phyloP scores from a whole-genome alignment of 2,329 filamentous ascomycete genomes.

The Penicillium rolfsii region DNA sequence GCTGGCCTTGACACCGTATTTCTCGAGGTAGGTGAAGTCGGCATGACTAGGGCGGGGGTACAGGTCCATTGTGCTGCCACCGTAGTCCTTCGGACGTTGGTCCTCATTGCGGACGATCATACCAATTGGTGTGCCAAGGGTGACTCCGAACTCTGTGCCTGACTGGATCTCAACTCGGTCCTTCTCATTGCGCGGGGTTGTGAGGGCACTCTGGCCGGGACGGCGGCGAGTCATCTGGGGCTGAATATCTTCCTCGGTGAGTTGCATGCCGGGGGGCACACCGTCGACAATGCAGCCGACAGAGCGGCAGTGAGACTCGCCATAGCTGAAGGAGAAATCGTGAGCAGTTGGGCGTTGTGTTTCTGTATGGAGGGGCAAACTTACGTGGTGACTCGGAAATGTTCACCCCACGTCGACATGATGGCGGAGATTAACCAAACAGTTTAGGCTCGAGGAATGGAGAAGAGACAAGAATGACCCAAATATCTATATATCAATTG shows the following conservation, averaged over 20 bases:
- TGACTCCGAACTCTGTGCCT: slow-evolving; percentile 86
- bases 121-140: slow-evolving; percentile 86
- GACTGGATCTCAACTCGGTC: slow-evolving; percentile 91
- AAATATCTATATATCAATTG: slow-evolving; percentile 1
- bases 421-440: slow-evolving; percentile 31
- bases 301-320: slow-evolving; percentile 87
- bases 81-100: slow-evolving; percentile 90
- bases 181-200: slow-evolving; percentile 90
- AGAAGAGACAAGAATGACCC: slow-evolving; percentile 4
- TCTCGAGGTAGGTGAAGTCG: slow-evolving; percentile 95
- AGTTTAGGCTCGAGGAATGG: slow-evolving; percentile 6
- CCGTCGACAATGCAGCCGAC: slow-evolving; percentile 96
- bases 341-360: slow-evolving; percentile 7
- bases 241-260: slow-evolving; percentile 87
- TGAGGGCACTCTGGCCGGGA: slow-evolving; percentile 86
- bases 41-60: slow-evolving; percentile 92
- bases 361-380: slow-evolving; percentile 35
- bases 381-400: slow-evolving; percentile 82
- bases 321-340: slow-evolving; percentile 57
- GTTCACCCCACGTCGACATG: slow-evolving; percentile 87
- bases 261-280: slow-evolving; percentile 81
- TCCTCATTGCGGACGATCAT: slow-evolving; percentile 90
- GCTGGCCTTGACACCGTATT: slow-evolving; percentile 92
- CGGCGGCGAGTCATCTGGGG: slow-evolving; percentile 89
- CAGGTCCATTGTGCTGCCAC: slow-evolving; percentile 82